Percentiles rank a stretch among this genome's conserved stretches.
phyloP scores from a whole-genome alignment of 1,139 yeast genomes.

The Suhomyces kunorum region DNA sequence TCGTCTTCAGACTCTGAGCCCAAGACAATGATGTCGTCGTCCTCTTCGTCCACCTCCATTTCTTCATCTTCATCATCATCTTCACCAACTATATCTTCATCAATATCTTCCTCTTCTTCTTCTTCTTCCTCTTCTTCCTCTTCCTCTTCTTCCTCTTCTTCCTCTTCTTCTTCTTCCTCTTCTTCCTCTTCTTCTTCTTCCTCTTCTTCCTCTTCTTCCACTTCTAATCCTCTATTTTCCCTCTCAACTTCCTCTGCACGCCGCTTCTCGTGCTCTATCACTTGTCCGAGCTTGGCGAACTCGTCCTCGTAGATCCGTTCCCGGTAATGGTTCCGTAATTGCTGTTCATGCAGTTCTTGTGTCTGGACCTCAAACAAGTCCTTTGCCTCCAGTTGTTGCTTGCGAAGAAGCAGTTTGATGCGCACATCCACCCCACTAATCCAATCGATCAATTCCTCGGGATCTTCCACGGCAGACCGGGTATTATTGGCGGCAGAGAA shows the following conservation, averaged over 20 bases:
- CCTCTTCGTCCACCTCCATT: no score
- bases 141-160: conserved; percentile 9
- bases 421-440: conserved; percentile 47
- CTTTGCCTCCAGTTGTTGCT: conserved; percentile 40
- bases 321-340: conserved; percentile 27
- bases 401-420: conserved; percentile 39
- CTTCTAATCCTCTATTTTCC: no score
- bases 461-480: conserved; percentile 6
- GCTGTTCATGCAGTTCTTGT: conserved; percentile 30
- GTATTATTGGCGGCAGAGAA: conserved; percentile 1
- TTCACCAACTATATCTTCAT: not conserved
- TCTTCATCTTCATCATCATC: conserved; percentile 3
- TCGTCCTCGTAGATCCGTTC: conserved; percentile 39
- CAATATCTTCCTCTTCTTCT: not conserved
- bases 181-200: conserved; percentile 13
- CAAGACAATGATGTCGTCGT: conserved; percentile 5
- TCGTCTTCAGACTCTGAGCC: conserved; percentile 5
- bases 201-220: conserved; percentile 10
- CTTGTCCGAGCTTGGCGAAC: conserved; percentile 38
- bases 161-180: conserved; percentile 10
- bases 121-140: conserved; percentile 5
- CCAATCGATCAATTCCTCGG: conserved; percentile 53
- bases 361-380: conserved; percentile 25
- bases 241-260: conserved; percentile 11
- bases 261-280: conserved; percentile 18